These are phyloP conservation scores for Colletotrichum tabaci DNA, from an alignment of 2,329 filamentous ascomycete species.

Conservation along the genomic window DNA sequence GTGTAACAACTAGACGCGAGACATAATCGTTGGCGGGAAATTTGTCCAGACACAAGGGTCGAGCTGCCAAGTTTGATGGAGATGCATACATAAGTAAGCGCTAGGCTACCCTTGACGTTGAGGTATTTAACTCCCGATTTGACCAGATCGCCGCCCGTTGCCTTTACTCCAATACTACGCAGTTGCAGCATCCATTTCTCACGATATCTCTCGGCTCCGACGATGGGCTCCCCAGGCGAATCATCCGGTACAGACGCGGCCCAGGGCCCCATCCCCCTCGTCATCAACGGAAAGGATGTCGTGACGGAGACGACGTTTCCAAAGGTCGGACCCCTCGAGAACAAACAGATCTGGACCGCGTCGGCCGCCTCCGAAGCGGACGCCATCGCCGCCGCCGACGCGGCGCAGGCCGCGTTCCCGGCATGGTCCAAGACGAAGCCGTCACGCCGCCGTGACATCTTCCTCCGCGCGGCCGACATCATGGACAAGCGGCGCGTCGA, in stretches of 20 bases:
- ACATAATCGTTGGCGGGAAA: too few relatives aligned
- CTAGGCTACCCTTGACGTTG: too few relatives aligned
- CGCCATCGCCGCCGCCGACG: slow-evolving; percentile 66
- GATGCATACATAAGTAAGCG: too few relatives aligned
- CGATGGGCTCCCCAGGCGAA: background rate
- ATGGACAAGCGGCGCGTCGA: slow-evolving; percentile 73
- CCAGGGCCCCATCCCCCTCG: background rate
- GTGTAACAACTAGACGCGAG: too few relatives aligned
- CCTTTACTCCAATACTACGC: too few relatives aligned
- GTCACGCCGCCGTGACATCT: slow-evolving; percentile 74
- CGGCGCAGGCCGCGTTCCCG: slow-evolving; percentile 77
- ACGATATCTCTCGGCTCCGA: background rate
- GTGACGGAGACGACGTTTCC: background rate
- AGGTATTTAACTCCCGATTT: too few relatives aligned
- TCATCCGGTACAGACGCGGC: too few relatives aligned
- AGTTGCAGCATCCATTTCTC: background rate
- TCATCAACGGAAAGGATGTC: background rate
- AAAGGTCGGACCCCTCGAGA: slow-evolving; percentile 55
- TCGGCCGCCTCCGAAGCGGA: slow-evolving; percentile 69
- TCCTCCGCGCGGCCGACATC: slow-evolving; percentile 78
- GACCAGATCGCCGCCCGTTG: too few relatives aligned
- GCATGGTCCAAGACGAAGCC: slow-evolving; percentile 78
- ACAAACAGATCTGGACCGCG: slow-evolving; percentile 65
- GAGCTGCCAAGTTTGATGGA: too few relatives aligned
- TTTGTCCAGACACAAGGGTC: too few relatives aligned